phyloP scores from a whole-genome alignment of 257 asterid genomes.

The Penstemon eatonii region DNA sequence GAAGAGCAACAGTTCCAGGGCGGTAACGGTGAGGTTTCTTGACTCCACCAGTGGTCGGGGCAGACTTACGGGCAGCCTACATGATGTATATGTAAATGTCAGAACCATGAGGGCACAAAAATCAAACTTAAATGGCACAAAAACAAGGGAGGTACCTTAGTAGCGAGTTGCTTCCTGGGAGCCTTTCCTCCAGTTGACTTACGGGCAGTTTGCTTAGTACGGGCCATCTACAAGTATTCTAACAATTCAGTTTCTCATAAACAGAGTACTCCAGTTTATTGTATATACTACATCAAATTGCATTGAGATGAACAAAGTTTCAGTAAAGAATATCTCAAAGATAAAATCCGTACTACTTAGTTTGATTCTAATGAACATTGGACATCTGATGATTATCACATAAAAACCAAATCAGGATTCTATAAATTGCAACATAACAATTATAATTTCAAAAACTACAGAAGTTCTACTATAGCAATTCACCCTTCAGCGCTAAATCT shows the following conservation, averaged over 20 bases:
- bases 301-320: background rate
- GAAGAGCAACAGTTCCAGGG: constrained; percentile 21
- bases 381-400: too few species aligned
- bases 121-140: too few species aligned
- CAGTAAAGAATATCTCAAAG: background rate
- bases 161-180: constrained; percentile 76
- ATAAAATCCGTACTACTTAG: background rate
- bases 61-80: constrained; percentile 83
- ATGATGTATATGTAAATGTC: background rate
- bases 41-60: constrained; percentile 81
- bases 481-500: too few species aligned
- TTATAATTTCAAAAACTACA: too few species aligned
- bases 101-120: background rate
- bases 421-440: too few species aligned
- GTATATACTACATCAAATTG: too few species aligned
- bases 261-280: too few species aligned
- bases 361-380: too few species aligned
- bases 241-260: background rate
- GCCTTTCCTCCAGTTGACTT: constrained; percentile 84
- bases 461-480: too few species aligned
- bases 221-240: constrained; percentile 55
- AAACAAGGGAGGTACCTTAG: constrained; percentile 42
- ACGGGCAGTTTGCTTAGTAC: constrained; percentile 82
- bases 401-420: too few species aligned
- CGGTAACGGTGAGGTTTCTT: constrained; percentile 45